These are phyloP conservation scores for Camellia sinensis DNA, from an alignment of 148 eudicot genomes.

Conservation along the genomic window DNA sequence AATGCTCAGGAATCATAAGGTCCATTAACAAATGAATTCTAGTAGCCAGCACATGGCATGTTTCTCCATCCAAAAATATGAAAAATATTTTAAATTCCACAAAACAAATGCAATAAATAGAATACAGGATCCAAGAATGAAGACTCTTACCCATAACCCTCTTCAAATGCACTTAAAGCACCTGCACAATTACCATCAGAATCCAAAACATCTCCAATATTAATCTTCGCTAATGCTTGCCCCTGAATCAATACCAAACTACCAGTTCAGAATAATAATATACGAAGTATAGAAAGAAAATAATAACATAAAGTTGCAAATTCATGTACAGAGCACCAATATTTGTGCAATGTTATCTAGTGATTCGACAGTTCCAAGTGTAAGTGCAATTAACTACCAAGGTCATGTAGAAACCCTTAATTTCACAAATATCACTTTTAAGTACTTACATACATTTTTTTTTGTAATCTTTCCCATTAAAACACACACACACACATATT, in stretches of 20 bases:
- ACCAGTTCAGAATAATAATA: constrained; percentile 21
- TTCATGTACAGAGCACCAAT: not conserved
- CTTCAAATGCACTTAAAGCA: constrained; percentile 60
- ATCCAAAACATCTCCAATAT: constrained; percentile 74
- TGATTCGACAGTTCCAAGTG: constrained; percentile 2
- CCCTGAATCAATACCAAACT: constrained; percentile 57
- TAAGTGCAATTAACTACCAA: not conserved
- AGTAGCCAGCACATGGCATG: not conserved
- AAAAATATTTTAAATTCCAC: not conserved
- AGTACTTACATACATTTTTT: not conserved
- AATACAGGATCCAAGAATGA: not conserved
- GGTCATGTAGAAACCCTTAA: not conserved
- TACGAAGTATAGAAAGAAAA: not conserved
- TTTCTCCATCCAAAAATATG: not conserved
- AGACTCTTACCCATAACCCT: constrained; percentile 63
- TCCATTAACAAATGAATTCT: not conserved
- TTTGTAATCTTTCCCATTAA: not conserved
- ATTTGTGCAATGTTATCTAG: not conserved
- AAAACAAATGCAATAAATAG: not conserved
- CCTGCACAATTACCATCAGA: constrained; percentile 61
- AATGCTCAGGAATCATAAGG: not conserved
- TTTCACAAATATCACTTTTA: not conserved
- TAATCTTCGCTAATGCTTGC: constrained; percentile 83
- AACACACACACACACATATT: not conserved
- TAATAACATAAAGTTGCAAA: not conserved